Base-by-base conservation (phyloP, 305 asterid genomes). In the Fraxinus floribunda region DNA sequence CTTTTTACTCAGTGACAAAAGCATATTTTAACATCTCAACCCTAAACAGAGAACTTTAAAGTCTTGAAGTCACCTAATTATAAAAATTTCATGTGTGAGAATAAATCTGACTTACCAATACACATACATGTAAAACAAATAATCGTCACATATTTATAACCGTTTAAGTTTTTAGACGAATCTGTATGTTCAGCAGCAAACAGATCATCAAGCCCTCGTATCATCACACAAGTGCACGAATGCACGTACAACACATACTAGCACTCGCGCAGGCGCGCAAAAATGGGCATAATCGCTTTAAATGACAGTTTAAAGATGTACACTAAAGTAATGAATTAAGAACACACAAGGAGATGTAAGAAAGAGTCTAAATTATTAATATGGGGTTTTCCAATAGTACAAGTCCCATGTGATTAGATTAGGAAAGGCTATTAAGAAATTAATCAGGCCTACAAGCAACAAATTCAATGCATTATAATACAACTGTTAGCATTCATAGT, bases 321-420 rank as follows among this genome's bases (percentile, higher is more conserved):
- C 39, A 78, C 20, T 83, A 46, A 83, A 81, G 62, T 79, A 72
- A 82, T 34, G 44, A 35, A 84, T 46, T 22, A 76, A 77, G 76
- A 62, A 80, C 76, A 55, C 36, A 38, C 74, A 64, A 71, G 68
- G 74, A 71, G 60, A 57, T 24, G 74, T 55, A 78, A 66, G 60
- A 18, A 38, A 76, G 78, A 71, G 84, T 52, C 78, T 86, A 87
- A 84, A 86, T 82, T 84, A 86, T 80, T 79, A 79, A 78, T 84
- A 83, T 78, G 85, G 75, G 75, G 38, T 34, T 11, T 88, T 81
- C 91, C 91, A 88, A 86, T 85, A 55, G 85, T 72, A 81, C 79
- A 74, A 80, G 80, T 78, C 86, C 90, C 94, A 89, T 88, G 94
- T 91, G 94, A 84, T 83, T 84, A 75, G 91, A 87, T 86, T 88